These are phyloP conservation scores for Casuarina equisetifolia DNA, from an alignment of 306 rosid genomes.

Conservation along the genomic window DNA sequence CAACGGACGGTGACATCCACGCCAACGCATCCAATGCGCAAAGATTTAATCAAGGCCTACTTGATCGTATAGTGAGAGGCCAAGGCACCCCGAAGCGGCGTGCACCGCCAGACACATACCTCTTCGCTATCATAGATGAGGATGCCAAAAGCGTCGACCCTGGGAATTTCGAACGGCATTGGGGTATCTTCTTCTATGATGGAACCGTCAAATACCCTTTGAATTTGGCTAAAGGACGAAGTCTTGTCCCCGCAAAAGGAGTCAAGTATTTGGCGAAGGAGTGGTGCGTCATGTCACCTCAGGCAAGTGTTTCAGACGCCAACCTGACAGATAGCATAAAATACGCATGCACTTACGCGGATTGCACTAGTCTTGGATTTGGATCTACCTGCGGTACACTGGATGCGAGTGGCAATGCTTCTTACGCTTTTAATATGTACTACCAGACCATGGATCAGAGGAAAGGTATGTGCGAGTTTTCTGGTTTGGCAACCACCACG, in stretches of 20 bases:
- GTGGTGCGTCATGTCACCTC: slow-evolving; percentile 83
- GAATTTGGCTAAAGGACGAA: slow-evolving; percentile 48
- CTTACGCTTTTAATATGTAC: slow-evolving; percentile 84
- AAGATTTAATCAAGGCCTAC: slow-evolving; percentile 82
- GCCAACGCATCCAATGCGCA: slow-evolving; percentile 60
- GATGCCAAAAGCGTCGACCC: slow-evolving; percentile 78
- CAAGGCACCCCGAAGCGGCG: slow-evolving; percentile 79
- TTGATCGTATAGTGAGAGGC: slow-evolving; percentile 42
- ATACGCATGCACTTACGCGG: slow-evolving; percentile 79
- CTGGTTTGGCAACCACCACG: slow-evolving; percentile 43
- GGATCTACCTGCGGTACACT: slow-evolving; percentile 70
- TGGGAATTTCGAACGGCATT: slow-evolving; percentile 89
- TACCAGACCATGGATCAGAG: slow-evolving; percentile 74
- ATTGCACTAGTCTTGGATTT: slow-evolving; percentile 73
- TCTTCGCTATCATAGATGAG: slow-evolving; percentile 75
- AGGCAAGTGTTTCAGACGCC: slow-evolving; percentile 55
- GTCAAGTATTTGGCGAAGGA: slow-evolving; percentile 59
- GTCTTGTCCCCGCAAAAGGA: slow-evolving; percentile 67
- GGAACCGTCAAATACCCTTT: slow-evolving; percentile 68
- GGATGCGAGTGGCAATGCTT: slow-evolving; percentile 62
- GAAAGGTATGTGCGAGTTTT: slow-evolving; percentile 60
- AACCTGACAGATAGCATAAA: slow-evolving; percentile 41
- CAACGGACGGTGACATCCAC: slow-evolving; percentile 71
- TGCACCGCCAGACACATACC: slow-evolving; percentile 60
- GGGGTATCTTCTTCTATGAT: slow-evolving; percentile 85